Percentiles rank a stretch among this genome's conserved stretches.
phyloP scores from a whole-genome alignment of 768 basidiomycete species.

The Cubamyces sp. region DNA sequence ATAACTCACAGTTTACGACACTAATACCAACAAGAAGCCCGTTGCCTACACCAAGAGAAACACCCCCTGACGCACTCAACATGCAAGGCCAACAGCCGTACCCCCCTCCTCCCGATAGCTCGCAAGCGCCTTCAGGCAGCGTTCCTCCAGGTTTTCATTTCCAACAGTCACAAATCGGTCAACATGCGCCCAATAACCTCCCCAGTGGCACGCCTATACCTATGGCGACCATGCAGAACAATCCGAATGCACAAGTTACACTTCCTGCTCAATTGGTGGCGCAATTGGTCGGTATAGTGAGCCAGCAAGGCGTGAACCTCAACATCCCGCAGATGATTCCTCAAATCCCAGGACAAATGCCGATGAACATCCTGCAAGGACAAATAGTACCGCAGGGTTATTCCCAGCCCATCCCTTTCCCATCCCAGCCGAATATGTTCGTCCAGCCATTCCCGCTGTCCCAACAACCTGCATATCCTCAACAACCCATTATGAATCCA shows the following conservation, averaged over 20 bases:
- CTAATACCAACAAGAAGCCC: slow-evolving; percentile 50
- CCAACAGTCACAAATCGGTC: slow-evolving; percentile 1
- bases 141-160: not conserved
- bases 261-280: slow-evolving; percentile 12
- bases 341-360: slow-evolving; percentile 1
- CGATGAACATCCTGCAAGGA: slow-evolving; percentile 9
- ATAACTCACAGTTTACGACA: slow-evolving; percentile 6
- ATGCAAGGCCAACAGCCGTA: slow-evolving; percentile 6
- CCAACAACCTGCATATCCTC: not conserved
- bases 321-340: slow-evolving; percentile 1
- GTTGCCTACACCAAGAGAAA: slow-evolving; percentile 64
- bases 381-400: not conserved
- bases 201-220: slow-evolving; percentile 3
- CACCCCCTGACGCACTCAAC: slow-evolving; percentile 39
- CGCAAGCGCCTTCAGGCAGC: not conserved
- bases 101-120: not conserved
- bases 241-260: slow-evolving; percentile 4
- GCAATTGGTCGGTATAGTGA: slow-evolving; percentile 7
- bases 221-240: not conserved
- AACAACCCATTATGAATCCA: not conserved
- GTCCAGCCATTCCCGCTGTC: slow-evolving; percentile 1
- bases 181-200: not conserved
- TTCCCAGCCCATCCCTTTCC: slow-evolving; percentile 8
- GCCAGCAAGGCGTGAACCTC: slow-evolving; percentile 10
- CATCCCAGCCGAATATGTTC: slow-evolving; percentile 2